These are phyloP conservation scores for Monilinia polystroma DNA, from an alignment of 2,329 filamentous ascomycete species.

Conservation along the genomic window DNA sequence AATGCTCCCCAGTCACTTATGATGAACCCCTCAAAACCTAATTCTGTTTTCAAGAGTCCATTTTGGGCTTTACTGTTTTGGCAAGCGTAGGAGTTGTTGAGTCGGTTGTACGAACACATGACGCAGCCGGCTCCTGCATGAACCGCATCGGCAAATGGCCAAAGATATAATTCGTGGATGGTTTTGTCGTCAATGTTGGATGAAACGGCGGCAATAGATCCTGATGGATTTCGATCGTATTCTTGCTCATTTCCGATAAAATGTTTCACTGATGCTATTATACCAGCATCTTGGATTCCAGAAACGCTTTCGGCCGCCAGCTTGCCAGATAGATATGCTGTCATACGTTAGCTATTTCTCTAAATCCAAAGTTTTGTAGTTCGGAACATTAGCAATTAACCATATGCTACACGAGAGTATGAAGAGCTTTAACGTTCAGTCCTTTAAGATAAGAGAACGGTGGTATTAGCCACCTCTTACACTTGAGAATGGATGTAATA, in stretches of 20 bases:
- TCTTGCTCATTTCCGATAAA: conserved; percentile 79
- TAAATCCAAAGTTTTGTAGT: too few species aligned
- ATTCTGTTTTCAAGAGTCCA: conserved; percentile 76
- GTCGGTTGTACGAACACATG: conserved; percentile 79
- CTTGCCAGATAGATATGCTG: conserved; percentile 61
- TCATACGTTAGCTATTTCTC: neutral
- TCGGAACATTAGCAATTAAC: too few species aligned
- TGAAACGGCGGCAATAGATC: conserved; percentile 48
- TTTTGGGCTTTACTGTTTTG: conserved; percentile 79
- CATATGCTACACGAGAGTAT: too few species aligned
- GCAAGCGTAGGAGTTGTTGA: conserved; percentile 49
- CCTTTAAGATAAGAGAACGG: too few species aligned
- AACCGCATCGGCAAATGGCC: conserved; percentile 82
- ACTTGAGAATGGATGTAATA: too few species aligned
- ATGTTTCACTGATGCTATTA: conserved; percentile 36
- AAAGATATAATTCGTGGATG: conserved; percentile 75
- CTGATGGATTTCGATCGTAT: conserved; percentile 45
- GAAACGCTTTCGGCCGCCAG: conserved; percentile 32
- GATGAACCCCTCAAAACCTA: conserved; percentile 79
- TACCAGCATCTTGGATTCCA: conserved; percentile 33
- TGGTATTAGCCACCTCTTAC: too few species aligned
- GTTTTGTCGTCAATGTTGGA: conserved; percentile 76
- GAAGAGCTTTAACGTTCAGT: too few species aligned
- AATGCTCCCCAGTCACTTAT: conserved; percentile 87
- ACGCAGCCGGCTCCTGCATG: conserved; percentile 71